Evolutionary conservation across 2,329 filamentous ascomycete genomes (phyloP).

Genomic region (Ophiocordyceps camponoti-floridani): DNA sequence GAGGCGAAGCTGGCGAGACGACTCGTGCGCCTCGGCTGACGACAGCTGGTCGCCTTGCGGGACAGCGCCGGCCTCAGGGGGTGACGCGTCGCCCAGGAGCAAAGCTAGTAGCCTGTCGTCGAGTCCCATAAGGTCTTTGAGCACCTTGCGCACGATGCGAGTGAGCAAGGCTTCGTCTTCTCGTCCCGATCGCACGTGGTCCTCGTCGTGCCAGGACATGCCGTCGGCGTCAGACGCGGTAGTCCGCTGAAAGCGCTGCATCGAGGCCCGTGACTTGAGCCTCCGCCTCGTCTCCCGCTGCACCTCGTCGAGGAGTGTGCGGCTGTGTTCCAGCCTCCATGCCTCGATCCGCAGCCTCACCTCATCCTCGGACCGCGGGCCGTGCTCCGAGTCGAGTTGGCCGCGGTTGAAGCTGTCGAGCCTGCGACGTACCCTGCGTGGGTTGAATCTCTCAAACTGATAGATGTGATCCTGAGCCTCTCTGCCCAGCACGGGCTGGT

Average conservation of each 20-base stretch:
- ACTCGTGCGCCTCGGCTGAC: slow-evolving; percentile 13
- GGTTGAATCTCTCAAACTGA: slow-evolving; percentile 75
- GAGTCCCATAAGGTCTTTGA: slow-evolving; percentile 78
- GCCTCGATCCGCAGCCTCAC: slow-evolving; percentile 71
- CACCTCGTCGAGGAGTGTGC: slow-evolving; percentile 70
- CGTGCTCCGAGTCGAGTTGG: slow-evolving; percentile 31
- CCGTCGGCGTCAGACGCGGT: slow-evolving; percentile 18
- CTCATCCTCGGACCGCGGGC: slow-evolving; percentile 46
- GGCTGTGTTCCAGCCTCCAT: slow-evolving; percentile 85
- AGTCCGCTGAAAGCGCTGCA: slow-evolving; percentile 10
- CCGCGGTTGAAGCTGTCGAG: slow-evolving; percentile 34
- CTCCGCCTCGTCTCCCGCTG: slow-evolving; percentile 64
- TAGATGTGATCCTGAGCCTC: slow-evolving; percentile 71
- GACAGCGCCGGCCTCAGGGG: slow-evolving; percentile 27
- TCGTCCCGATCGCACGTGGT: slow-evolving; percentile 22
- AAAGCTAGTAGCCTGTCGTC: slow-evolving; percentile 73
- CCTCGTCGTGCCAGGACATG: slow-evolving; percentile 35
- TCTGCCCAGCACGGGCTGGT: slow-evolving; percentile 31
- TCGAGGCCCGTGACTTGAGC: slow-evolving; percentile 39
- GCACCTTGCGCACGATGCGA: slow-evolving; percentile 42
- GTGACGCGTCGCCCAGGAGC: slow-evolving; percentile 57
- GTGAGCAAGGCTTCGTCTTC: slow-evolving; percentile 52
- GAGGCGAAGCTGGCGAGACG: slow-evolving; percentile 57
- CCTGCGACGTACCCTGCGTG: slow-evolving; percentile 40
- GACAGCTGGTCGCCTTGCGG: slow-evolving; percentile 11